Conservation (phyloP, 1,139 yeast genomes). For the Tardiomyces digboiensis region DNA sequence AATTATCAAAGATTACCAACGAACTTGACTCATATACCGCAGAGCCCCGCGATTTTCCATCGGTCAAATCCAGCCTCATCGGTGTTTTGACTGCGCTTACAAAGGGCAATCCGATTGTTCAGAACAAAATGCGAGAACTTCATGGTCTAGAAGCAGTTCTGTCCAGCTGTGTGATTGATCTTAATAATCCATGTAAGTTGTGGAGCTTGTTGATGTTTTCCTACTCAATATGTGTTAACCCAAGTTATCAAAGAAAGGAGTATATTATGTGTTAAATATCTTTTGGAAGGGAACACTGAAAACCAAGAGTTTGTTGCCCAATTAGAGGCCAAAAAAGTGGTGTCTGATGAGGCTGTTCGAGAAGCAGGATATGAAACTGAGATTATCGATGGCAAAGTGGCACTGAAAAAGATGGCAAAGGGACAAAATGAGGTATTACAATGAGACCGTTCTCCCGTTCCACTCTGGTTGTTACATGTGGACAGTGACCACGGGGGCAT, state of each 20-base stretch:
- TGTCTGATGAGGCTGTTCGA: conserved; percentile 39
- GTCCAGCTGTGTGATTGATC: conserved; percentile 79
- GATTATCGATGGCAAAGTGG: conserved; percentile 44
- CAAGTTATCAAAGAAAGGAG: conserved; percentile 66
- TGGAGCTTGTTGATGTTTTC: background rate
- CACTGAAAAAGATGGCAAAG: conserved; percentile 28
- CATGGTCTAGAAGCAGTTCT: conserved; percentile 67
- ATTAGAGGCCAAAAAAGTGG: conserved; percentile 47
- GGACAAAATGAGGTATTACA: no score
- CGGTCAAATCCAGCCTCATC: conserved; percentile 21
- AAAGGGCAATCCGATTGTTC: conserved; percentile 43
- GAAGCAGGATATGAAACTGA: conserved; percentile 54
- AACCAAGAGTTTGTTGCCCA: conserved; percentile 71
- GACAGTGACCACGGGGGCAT: no score
- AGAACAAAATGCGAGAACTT: conserved; percentile 53
- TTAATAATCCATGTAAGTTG: conserved; percentile 54
- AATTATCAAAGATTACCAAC: conserved; percentile 14
- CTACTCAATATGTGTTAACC: no score
- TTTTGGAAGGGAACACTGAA: conserved; percentile 49
- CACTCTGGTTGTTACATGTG: no score
- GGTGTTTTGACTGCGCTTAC: conserved; percentile 27
- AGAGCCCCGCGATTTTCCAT: conserved; percentile 18
- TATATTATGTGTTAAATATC: conserved; percentile 62
- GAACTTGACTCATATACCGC: background rate
- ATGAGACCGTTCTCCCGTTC: no score